These are phyloP conservation scores for Coemansia asiatica DNA, from an alignment of 192 early-diverging fungal genomes.

Conservation along the genomic window DNA sequence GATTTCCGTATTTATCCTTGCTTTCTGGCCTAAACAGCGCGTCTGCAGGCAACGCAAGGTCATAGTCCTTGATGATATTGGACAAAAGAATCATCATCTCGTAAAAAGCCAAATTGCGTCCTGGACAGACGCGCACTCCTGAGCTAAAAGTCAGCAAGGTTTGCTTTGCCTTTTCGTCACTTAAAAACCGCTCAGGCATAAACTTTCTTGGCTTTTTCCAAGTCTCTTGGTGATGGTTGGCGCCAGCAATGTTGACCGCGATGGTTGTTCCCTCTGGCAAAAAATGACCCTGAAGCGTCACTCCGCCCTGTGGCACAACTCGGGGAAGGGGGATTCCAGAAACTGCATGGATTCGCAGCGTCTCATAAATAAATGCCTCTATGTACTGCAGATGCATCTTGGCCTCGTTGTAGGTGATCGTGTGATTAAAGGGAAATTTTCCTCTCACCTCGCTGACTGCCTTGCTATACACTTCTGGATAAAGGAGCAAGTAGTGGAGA, in stretches of 20 bases:
- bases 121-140: constrained; percentile 41
- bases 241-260: constrained; percentile 21
- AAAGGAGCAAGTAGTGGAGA: constrained; percentile 38
- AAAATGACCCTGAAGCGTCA: constrained; percentile 28
- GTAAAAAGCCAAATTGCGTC: constrained; percentile 33
- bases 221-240: constrained; percentile 17
- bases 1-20: constrained; percentile 16
- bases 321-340: constrained; percentile 39
- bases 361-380: constrained; percentile 44
- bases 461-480: constrained; percentile 23
- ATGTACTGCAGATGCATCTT: constrained; percentile 27
- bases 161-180: constrained; percentile 1
- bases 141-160: constrained; percentile 34
- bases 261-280: constrained; percentile 26
- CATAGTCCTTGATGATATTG: constrained; percentile 31
- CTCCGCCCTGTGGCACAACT: constrained; percentile 35
- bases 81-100: constrained; percentile 33
- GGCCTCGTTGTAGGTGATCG: constrained; percentile 31
- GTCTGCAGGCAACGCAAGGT: constrained; percentile 14
- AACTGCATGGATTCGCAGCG: constrained; percentile 41
- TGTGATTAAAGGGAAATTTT: constrained; percentile 13
- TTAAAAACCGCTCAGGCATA: constrained; percentile 35
- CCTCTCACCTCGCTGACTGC: constrained; percentile 20
- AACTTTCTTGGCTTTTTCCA: constrained; percentile 28
- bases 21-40: constrained; percentile 19